Base-by-base conservation (phyloP, 768 basidiomycete genomes). In the Rhizopogon salebrosus region DNA sequence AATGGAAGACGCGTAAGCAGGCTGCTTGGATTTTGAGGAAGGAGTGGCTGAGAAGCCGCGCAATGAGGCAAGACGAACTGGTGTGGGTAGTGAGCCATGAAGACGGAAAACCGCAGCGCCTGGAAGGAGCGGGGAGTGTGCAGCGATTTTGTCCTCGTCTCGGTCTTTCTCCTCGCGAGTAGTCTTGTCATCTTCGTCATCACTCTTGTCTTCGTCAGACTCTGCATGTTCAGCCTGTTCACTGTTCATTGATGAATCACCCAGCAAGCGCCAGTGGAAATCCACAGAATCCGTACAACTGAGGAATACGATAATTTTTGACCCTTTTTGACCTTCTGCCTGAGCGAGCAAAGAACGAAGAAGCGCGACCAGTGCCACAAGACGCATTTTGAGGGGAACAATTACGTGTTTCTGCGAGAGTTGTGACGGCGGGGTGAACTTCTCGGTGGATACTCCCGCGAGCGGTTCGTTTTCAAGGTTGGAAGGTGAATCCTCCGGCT, bases 221-320 rank as follows among this genome's bases (percentile, higher is more conserved):
- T 64, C 62, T 7, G 60, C 62, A 27, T 55, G 13, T 22, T 64
- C 66, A 1, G 57, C 56, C 6, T 59, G 67, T 8, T 60, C 63
- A 2, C 59, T 71, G 7, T 76, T 81, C 89, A 95, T 94, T 5
- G 70, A 62, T 18, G 90, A 74, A 4, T 83, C 80, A 0, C 85
- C 87, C 1, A 98, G 70, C 20, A 98, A 72, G 46, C 78, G 81
- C 92, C 92, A 98, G 64, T 95, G 93, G 62, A 92, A 98, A 67
- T 99, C 95, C 16, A 99, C 97, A 3, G 97, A 95, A 69, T 98
- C 95, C 5, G 94, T 98, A 62, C 93, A 98, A 60, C 90, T 95
- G 55, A 99, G 73, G 70, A 99, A 99, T 5, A 99, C 92, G 42
- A 99, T 92, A 51, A 97, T 82, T 68, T 90, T 92, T 38, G 77